Percentiles rank a stretch among this genome's conserved stretches.
phyloP scores from a whole-genome alignment of 2,329 filamentous ascomycete species.

The Pestalotiopsis sp. region DNA sequence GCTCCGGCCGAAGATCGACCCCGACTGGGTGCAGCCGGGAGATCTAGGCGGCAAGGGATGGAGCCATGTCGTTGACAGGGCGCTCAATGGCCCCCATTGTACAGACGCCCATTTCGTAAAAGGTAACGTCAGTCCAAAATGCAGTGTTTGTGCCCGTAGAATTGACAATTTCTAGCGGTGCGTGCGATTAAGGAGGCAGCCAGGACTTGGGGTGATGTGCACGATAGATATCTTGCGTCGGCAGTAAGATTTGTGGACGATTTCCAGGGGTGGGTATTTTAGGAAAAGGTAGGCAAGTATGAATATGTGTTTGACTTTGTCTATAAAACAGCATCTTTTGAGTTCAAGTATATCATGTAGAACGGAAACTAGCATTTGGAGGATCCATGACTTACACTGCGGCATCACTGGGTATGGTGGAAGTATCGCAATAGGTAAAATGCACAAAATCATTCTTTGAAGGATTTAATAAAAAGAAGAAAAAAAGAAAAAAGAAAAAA shows the following conservation, averaged over 20 bases:
- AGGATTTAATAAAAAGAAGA: neutral
- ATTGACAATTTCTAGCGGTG: constrained; percentile 48
- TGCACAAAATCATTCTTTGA: neutral
- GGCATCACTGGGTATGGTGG: too few species aligned
- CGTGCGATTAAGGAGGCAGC: constrained; percentile 75
- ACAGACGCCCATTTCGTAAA: constrained; percentile 86
- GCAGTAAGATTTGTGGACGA: constrained; percentile 73
- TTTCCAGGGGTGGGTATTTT: constrained; percentile 64
- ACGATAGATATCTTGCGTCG: constrained; percentile 64
- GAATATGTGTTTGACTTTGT: neutral
- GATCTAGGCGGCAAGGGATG: constrained; percentile 69
- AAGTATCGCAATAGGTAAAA: neutral
- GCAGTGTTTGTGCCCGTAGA: constrained; percentile 12
- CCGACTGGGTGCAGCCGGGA: constrained; percentile 59
- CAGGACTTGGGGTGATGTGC: constrained; percentile 71
- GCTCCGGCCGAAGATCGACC: constrained; percentile 69
- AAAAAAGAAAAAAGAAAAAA: neutral
- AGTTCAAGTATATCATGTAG: neutral
- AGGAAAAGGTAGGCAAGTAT: neutral
- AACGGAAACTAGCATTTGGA: neutral
- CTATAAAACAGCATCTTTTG: neutral
- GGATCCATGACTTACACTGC: too few species aligned
- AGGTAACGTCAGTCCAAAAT: constrained; percentile 46
- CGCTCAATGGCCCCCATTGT: constrained; percentile 65
- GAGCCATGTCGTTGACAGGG: constrained; percentile 73